Base-by-base conservation (phyloP, 495 filamentous ascomycete species). In the Xylaria grammica region DNA sequence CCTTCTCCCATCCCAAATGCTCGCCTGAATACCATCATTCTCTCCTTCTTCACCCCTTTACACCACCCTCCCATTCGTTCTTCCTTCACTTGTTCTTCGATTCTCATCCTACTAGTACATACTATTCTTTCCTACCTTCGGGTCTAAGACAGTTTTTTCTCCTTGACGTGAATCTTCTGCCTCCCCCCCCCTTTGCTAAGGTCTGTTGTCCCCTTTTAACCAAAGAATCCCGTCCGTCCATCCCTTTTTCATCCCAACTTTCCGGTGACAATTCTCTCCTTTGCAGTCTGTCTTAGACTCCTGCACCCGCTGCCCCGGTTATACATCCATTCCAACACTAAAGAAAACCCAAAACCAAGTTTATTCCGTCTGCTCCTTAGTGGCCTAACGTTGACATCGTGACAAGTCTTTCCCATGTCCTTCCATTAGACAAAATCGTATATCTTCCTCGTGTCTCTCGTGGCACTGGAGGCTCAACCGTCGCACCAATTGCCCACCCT, bases 1-100 rank as follows among this genome's bases (percentile, higher is more conserved):
- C 74, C 66, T 68, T 73, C 63, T 72, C 65, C 76, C 68, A 69
- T 68, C 72, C 63, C 69, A 65, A 67, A 64, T 74, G 67, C 69
- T 58, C 67, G 62, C 72, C 72, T 76, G 70, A 77, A 75, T 75
- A 70, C 66, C 75, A 76, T 79, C 77, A 74, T 74, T 75, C 69
- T 69, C 71, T 75, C 75, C 76, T 73, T 75, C 72, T 69, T 60
- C 70, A 48, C 63, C 62, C 67, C 56, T 49, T 59, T 64, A 69
- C 67, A 65, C 58, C 66, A 65, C 67, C 70, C 67, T 73, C 69
- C 63, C 65, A 59, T 71, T 72, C 67, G 69, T 70, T 69, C 65
- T 70, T 49, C 24, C 65, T 67, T 66, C 69, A 54, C 61, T 62
- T 66, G 59, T 64, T 69, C 58, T 73, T 69, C 71, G 66, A 66